Evolutionary conservation across 1,139 yeast species (phyloP), one percentile per base, ranked within the genome.

Genomic region (Yamadazyma sp.): DNA sequence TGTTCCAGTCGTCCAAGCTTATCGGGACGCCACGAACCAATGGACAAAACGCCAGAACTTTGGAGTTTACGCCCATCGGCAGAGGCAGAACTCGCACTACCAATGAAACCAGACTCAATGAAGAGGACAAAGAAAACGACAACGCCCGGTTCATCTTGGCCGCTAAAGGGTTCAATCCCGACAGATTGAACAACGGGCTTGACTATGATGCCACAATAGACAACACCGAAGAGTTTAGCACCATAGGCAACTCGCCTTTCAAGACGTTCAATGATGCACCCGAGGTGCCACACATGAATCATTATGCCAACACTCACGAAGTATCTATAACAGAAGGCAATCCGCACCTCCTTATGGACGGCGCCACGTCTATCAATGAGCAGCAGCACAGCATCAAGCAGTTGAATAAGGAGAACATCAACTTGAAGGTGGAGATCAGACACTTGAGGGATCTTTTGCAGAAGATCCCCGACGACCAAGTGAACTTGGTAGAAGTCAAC

Each of bases 321-420:
- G 36, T 30, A 16, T 27, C 26, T 5, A 12, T 23, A n/a, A n/a
- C 29, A 4, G 38, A 35, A 29, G 34, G 28, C 12, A 28, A 26
- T 17, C 22, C 5, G 8, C 36, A 33, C 10, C 37, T 44, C 6
- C 32, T 44, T 10, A 34, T 34, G 17, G 33, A 35, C 16, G 48
- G 45, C 9, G 34, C 34, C 38, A 56, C 61, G 17, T 61, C 71
- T 2, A 62, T 83, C 11, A 77, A 70, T 45, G 80, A 73, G 45
- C 86, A 81, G 50, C 79, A 77, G 47, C 70, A 72, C 34, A 66
- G 71, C 33, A 62, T 77, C 29, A 68, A 76, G 34, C 64, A 65
- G 37, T 62, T 83, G 34, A 73, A 77, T 45, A 69, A 75, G 20
- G 89, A 84, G 41, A 84, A 83, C 48, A 76, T 81, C 52, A 76